Evolutionary conservation across 805 yeast genomes (phyloP), one percentile per base, ranked within the genome.

Genomic region (Pichia gijzeniarum): DNA sequence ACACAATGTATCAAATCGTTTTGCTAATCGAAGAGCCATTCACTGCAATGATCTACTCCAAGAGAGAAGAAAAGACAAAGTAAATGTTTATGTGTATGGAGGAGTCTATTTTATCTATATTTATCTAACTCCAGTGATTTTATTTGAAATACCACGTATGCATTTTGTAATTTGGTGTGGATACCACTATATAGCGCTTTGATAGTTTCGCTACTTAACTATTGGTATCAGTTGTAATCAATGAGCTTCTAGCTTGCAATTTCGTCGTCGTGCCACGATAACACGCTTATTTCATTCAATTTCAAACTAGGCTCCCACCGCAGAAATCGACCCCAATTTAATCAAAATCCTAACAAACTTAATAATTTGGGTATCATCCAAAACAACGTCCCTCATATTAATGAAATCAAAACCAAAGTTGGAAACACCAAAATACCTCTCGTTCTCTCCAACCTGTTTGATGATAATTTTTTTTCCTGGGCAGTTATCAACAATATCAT

Each of bases 11-110:
- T 69, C 69, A 72, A 45, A 68, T 91, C 53, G 99, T 96, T 2
- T 75, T 89, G 59, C 64, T 74, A 44, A 88, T 91, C 56, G 99
- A 93, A 67, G 99, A 91, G 60, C 99, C 99, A 14, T 93, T 90
- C 72, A 93, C 99, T 19, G 95, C 85, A 20, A 77, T 73, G 61
- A 93, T 93, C 50, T 93, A 93, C 59, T 85, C 91, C 13, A 53
- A 49, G 14, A 44, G 49, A 39, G 47, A 38, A 17, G 44, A 34
- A 21, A 41, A 44, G 30, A 39, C 36, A 35, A 42, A 47, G 25
- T 34, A 32, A n/a, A 21, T 10, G 9, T 20, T 4, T 17, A 17
- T 30, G 36, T 16, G 12, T 14, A 4, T 22, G 22, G 13, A 34
- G 25, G 35, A 10, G 28, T 4, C 7, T 41, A 19, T 4, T 37